phyloP scores from a whole-genome alignment of 441 rosid genomes.

The Arabidopsis hybrid region DNA sequence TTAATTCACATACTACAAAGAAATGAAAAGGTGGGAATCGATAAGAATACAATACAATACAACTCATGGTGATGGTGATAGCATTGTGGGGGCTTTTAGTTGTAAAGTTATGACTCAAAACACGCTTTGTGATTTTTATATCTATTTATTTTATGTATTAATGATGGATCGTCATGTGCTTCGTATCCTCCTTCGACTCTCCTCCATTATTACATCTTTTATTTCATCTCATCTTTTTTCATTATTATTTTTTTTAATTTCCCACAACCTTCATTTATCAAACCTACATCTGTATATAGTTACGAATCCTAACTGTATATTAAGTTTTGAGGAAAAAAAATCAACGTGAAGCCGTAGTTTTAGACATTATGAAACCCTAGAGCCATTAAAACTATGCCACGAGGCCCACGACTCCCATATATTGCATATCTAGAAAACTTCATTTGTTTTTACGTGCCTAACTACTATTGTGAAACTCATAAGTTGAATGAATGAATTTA shows the following conservation, averaged over 20 bases:
- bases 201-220: constrained; percentile 46
- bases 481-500: neutral
- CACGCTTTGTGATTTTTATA: constrained; percentile 45
- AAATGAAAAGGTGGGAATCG: constrained; percentile 42
- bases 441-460: constrained; percentile 20
- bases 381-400: constrained; percentile 16
- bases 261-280: neutral
- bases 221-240: constrained; percentile 27
- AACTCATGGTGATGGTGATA: constrained; percentile 52
- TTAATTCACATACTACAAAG: constrained; percentile 24
- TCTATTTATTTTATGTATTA: constrained; percentile 38
- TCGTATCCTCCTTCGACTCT: constrained; percentile 43
- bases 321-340: neutral
- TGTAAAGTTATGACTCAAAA: constrained; percentile 51
- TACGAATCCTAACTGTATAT: constrained; percentile 7
- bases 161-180: constrained; percentile 48
- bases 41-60: constrained; percentile 44
- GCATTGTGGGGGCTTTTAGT: constrained; percentile 45
- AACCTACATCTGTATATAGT: neutral
- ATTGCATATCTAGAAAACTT: constrained; percentile 1
- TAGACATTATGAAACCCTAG: constrained; percentile 9
- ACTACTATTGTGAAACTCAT: constrained; percentile 6
- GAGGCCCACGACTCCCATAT: neutral
- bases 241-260: neutral
- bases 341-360: neutral